These are phyloP conservation scores for Diaporthe citriasiana DNA, from an alignment of 2,329 filamentous ascomycete species.

Conservation along the genomic window DNA sequence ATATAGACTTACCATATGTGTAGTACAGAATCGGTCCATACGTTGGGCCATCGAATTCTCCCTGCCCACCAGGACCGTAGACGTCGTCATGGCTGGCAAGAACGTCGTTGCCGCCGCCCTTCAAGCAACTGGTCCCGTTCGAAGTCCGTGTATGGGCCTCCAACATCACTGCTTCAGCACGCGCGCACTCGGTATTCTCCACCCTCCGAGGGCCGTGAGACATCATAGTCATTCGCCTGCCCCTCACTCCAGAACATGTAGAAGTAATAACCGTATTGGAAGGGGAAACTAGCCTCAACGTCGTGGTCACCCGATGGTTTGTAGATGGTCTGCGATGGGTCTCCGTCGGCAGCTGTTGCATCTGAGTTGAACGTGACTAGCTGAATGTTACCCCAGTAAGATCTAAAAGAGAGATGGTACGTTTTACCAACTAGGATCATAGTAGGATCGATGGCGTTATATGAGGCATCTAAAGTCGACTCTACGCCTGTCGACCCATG, in stretches of 20 bases:
- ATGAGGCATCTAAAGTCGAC: constrained; percentile 53
- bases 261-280: constrained; percentile 68
- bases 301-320: constrained; percentile 64
- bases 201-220: constrained; percentile 63
- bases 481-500: constrained; percentile 64
- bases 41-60: constrained; percentile 65
- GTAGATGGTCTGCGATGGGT: constrained; percentile 64
- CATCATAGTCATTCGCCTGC: constrained; percentile 72
- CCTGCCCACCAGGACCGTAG: constrained; percentile 75
- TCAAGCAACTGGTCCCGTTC: constrained; percentile 65
- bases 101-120: constrained; percentile 70
- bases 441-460: constrained; percentile 69
- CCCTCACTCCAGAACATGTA: constrained; percentile 76
- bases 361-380: constrained; percentile 64
- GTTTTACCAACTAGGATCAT: constrained; percentile 61
- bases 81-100: constrained; percentile 69
- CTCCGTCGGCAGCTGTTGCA: constrained; percentile 48
- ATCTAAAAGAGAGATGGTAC: constrained; percentile 73
- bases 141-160: constrained; percentile 70
- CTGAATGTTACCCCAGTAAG: constrained; percentile 77
- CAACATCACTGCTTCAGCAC: constrained; percentile 67
- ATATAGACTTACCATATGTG: constrained; percentile 66
- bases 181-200: constrained; percentile 77
- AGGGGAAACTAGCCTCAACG: constrained; percentile 70
- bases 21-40: constrained; percentile 73